A percentile compares a stretch with the other conserved stretches of the same genome.
phyloP scores from a whole-genome alignment of 495 filamentous ascomycete species.

The Glarea lozoyensis region DNA sequence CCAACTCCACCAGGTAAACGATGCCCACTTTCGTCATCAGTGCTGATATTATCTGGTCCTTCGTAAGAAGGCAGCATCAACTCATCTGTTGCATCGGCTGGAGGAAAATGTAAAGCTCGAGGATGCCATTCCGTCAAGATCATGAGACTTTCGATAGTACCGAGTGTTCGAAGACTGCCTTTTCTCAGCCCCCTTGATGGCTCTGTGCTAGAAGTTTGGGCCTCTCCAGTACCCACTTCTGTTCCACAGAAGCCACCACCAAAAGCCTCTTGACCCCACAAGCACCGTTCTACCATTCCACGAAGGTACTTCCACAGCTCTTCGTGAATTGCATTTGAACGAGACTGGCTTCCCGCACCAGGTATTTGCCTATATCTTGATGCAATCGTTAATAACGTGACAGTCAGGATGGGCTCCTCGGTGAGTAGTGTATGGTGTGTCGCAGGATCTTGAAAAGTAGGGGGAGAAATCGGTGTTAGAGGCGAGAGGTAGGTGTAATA shows the following conservation, averaged over 20 bases:
- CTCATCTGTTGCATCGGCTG: conserved; percentile 63
- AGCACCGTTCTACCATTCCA: conserved; percentile 85
- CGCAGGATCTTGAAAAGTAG: conserved; percentile 66
- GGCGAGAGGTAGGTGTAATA: conserved; percentile 87
- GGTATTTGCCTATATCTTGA: conserved; percentile 74
- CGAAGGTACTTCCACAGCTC: conserved; percentile 92
- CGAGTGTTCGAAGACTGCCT: conserved; percentile 78
- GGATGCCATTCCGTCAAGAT: conserved; percentile 97
- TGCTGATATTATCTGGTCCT: conserved; percentile 33
- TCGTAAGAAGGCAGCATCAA: conserved; percentile 43
- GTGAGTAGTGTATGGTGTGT: conserved; percentile 69
- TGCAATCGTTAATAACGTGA: conserved; percentile 83
- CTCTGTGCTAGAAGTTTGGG: conserved; percentile 54
- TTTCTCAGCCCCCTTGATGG: conserved; percentile 51
- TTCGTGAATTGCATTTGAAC: conserved; percentile 87
- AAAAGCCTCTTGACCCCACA: conserved; percentile 94
- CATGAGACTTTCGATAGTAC: conserved; percentile 87
- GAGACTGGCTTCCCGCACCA: conserved; percentile 71
- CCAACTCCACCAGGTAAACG: conserved; percentile 42
- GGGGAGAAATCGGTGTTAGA: conserved; percentile 83
- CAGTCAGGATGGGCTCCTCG: conserved; percentile 84
- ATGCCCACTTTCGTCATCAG: conserved; percentile 36
- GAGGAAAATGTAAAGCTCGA: conserved; percentile 87
- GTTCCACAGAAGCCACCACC: conserved; percentile 79
- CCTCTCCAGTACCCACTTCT: conserved; percentile 50